Conservation (phyloP, 148 eudicot species). For the Talinum fruticosum region DNA sequence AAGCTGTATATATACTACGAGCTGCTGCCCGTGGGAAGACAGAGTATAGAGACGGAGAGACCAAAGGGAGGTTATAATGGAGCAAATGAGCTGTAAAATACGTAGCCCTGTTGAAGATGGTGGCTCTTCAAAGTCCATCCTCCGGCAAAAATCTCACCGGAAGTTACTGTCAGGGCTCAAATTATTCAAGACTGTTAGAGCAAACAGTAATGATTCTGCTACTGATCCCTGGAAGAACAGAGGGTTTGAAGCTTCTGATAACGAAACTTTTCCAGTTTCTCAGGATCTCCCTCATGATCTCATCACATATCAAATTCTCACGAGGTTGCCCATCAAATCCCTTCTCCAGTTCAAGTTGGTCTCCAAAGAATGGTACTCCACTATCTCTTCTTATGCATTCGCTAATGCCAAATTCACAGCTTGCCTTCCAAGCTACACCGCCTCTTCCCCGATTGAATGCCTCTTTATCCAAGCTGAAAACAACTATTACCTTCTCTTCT, state of each 20-base stretch:
- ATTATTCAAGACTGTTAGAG: conserved; percentile 1
- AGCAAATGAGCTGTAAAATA: not conserved
- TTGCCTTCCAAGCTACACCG: not conserved
- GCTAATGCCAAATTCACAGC: conserved; percentile 17
- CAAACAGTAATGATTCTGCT: not conserved
- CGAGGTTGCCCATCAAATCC: conserved; percentile 6
- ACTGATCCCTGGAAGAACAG: not conserved
- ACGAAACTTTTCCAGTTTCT: not conserved
- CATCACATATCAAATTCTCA: not conserved
- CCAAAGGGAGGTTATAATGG: not conserved
- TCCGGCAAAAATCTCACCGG: conserved; percentile 21
- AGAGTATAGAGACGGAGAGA: not conserved
- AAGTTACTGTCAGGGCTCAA: conserved; percentile 25
- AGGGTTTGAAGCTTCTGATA: conserved; percentile 1
- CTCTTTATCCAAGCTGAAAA: conserved; percentile 25
- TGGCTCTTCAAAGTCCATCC: not conserved
- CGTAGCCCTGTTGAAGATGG: not conserved
- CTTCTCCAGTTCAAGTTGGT: not conserved
- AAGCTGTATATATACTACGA: not conserved
- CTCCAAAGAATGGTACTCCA: conserved; percentile 20
- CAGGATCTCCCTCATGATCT: not conserved
- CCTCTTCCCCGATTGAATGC: conserved; percentile 21
- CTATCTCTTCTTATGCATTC: conserved; percentile 25
- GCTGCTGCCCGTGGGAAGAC: not conserved
- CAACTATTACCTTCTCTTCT: conserved; percentile 23